Evolutionary conservation across 148 eudicot species (phyloP).

Genomic region (Chenopodium album): DNA sequence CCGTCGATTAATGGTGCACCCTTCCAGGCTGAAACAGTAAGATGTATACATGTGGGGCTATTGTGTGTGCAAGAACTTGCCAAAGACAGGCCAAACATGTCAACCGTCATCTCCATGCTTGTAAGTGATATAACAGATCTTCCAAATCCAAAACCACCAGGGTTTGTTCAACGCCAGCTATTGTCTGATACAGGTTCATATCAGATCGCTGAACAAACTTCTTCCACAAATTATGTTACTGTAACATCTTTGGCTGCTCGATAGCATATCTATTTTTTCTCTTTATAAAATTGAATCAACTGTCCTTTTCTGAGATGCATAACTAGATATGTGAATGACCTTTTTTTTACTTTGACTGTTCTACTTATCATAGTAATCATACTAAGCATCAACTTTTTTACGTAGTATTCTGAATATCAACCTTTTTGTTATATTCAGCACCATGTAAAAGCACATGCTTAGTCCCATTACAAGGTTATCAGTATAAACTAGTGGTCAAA

Average conservation of each 20-base stretch:
- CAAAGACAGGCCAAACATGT: conserved; percentile 44
- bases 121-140: conserved; percentile 26
- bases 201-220: conserved; percentile 3
- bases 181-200: conserved; percentile 9
- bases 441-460: too few species aligned
- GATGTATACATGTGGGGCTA: conserved; percentile 47
- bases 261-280: neutral
- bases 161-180: conserved; percentile 22
- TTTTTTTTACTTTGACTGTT: too few species aligned
- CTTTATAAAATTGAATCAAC: neutral
- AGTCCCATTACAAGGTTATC: too few species aligned
- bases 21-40: conserved; percentile 28
- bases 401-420: too few species aligned
- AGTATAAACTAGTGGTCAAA: too few species aligned
- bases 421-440: too few species aligned
- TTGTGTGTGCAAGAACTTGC: conserved; percentile 58
- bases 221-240: conserved; percentile 22
- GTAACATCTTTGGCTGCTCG: conserved; percentile 11
- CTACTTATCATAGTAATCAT: too few species aligned
- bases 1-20: conserved; percentile 13
- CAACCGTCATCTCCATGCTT: conserved; percentile 42
- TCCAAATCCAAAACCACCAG: conserved; percentile 37
- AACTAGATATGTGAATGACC: too few species aligned
- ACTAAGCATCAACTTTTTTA: too few species aligned
- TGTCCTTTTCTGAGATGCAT: too few species aligned